These are phyloP conservation scores for Mentha longifolia DNA, from an alignment of 257 asterid species.

Conservation along the genomic window DNA sequence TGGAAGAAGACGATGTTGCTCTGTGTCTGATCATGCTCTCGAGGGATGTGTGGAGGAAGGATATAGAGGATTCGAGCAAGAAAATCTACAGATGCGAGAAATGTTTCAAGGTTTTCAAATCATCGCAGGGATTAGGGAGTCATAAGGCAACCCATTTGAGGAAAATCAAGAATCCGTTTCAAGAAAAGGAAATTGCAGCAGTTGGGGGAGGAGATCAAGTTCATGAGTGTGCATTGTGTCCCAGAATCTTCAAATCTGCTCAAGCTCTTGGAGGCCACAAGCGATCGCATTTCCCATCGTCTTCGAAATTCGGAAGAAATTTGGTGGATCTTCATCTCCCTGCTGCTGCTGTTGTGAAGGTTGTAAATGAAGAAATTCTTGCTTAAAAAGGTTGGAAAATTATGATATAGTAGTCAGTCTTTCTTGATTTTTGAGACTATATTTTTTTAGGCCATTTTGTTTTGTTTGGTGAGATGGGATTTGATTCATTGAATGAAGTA, in stretches of 20 bases:
- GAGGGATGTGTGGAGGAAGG: constrained; percentile 48
- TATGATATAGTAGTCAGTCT: background rate
- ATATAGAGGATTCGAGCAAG: constrained; percentile 5
- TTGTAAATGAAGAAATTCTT: constrained; percentile 13
- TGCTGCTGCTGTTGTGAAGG: background rate
- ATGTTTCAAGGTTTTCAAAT: constrained; percentile 42
- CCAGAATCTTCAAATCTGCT: constrained; percentile 55
- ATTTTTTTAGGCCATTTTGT: background rate
- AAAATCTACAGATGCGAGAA: constrained; percentile 41
- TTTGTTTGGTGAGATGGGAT: constrained; percentile 20
- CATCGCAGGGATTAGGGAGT: constrained; percentile 59
- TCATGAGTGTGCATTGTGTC: constrained; percentile 61
- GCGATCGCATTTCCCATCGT: constrained; percentile 50
- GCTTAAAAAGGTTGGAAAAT: constrained; percentile 10
- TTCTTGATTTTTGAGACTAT: constrained; percentile 4
- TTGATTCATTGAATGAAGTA: background rate
- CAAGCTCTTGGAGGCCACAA: constrained; percentile 81
- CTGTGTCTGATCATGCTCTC: constrained; percentile 70
- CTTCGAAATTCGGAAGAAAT: background rate
- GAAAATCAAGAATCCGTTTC: constrained; percentile 21
- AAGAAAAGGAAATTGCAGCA: background rate
- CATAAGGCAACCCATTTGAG: constrained; percentile 42
- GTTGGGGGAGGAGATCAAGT: background rate
- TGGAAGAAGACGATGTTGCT: constrained; percentile 66
- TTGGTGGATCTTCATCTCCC: constrained; percentile 30